A percentile compares a stretch with the other conserved stretches of the same genome.
Evolutionary conservation across 139 green algal genomes (phyloP).

Genomic region (Picochlorum sp.): DNA sequence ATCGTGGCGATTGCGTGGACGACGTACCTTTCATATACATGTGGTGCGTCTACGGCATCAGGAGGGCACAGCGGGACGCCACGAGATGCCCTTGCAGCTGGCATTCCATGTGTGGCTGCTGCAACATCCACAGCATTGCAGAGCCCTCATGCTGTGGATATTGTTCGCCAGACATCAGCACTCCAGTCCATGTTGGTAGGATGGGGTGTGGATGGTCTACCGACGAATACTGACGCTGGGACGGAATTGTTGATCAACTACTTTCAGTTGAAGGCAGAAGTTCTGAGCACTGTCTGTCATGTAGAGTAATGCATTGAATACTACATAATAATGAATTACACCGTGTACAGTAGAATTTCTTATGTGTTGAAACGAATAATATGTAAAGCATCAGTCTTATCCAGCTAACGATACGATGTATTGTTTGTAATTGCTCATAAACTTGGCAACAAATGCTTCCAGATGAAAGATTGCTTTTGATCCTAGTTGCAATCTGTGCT

Average conservation of each 20-base stretch:
- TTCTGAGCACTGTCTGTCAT: neutral
- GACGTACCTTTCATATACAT: slow-evolving; percentile 21
- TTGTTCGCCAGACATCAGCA: slow-evolving; percentile 10
- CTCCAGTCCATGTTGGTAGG: slow-evolving; percentile 11
- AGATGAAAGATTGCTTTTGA: slow-evolving; percentile 95
- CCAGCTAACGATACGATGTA: slow-evolving; percentile 34
- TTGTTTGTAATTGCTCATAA: slow-evolving; percentile 90
- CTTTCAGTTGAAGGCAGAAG: slow-evolving; percentile 13
- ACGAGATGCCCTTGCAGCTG: neutral
- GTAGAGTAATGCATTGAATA: neutral
- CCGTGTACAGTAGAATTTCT: neutral
- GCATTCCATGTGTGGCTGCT: neutral
- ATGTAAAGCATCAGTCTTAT: neutral
- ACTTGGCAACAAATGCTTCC: slow-evolving; percentile 91
- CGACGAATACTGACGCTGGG: slow-evolving; percentile 10
- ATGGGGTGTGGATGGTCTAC: slow-evolving; percentile 10
- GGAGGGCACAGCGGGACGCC: neutral
- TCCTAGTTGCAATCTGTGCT: slow-evolving; percentile 83
- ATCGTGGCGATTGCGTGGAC: slow-evolving; percentile 32
- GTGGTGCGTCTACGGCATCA: neutral
- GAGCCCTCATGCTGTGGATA: slow-evolving; percentile 1
- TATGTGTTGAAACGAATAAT: neutral
- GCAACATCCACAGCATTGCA: neutral
- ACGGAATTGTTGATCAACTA: slow-evolving; percentile 20
- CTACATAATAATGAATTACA: neutral